Evolutionary conservation across 257 asterid species (phyloP).

Genomic region (Misopates orontium): DNA sequence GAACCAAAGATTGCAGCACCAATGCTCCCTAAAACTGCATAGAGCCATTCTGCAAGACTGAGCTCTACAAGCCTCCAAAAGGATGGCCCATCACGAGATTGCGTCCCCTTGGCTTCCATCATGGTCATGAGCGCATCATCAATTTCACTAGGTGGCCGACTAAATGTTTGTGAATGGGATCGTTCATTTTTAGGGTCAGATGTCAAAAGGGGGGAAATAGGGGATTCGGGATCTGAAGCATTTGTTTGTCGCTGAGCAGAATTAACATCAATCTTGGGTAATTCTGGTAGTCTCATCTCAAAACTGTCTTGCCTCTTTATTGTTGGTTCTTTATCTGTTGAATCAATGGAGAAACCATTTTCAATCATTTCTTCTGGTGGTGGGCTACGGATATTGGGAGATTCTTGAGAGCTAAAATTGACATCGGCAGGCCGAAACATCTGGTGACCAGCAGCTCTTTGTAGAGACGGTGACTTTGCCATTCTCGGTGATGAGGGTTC

Average conservation of each 20-base stretch:
- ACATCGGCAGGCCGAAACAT: conserved; percentile 70
- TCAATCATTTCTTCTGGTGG: conserved; percentile 87
- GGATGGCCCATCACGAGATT: conserved; percentile 69
- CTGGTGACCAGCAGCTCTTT: conserved; percentile 73
- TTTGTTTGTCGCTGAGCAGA: conserved; percentile 68
- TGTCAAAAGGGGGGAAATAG: conserved; percentile 97
- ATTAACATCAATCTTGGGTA: conserved; percentile 93
- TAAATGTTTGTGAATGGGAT: conserved; percentile 95
- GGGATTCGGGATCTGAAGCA: conserved; percentile 94
- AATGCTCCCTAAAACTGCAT: conserved; percentile 93
- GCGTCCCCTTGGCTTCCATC: conserved; percentile 49
- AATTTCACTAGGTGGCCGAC: conserved; percentile 74
- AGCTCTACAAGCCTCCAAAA: conserved; percentile 97
- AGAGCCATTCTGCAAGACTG: conserved; percentile 99
- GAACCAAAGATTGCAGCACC: conserved; percentile 99
- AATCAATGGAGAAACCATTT: conserved; percentile 64
- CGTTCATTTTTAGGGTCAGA: conserved; percentile 98
- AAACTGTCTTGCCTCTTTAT: conserved; percentile 97
- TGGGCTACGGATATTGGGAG: conserved; percentile 78
- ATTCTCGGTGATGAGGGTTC: conserved; percentile 93
- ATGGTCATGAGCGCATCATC: conserved; percentile 52
- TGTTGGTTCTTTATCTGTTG: conserved; percentile 76
- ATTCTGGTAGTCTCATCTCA: conserved; percentile 89
- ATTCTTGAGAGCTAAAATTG: conserved; percentile 69
- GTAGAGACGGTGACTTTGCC: conserved; percentile 94